These are phyloP conservation scores for Lactarius quietus DNA, from an alignment of 768 basidiomycete species.

Conservation along the genomic window DNA sequence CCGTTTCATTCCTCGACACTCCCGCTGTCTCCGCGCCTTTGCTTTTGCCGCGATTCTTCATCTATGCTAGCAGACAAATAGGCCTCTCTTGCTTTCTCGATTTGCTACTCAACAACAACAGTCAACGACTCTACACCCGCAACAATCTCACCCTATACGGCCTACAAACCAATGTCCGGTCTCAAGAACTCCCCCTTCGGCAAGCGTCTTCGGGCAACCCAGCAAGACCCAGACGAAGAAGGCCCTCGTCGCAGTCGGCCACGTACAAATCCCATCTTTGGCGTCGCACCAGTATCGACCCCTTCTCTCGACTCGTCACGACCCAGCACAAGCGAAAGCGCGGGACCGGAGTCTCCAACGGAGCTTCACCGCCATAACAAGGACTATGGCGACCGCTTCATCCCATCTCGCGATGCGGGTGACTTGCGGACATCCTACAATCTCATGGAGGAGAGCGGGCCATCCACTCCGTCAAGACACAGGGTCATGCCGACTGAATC, in stretches of 20 bases:
- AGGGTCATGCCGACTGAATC: constrained; percentile 41
- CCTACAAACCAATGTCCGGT: constrained; percentile 50
- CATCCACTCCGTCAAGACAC: constrained; percentile 39
- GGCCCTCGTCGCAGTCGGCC: constrained; percentile 49
- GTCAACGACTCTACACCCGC: constrained; percentile 25
- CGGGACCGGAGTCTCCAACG: constrained; percentile 43
- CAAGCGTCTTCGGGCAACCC: constrained; percentile 72
- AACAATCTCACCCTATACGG: constrained; percentile 16
- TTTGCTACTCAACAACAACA: constrained; percentile 12
- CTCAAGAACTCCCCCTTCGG: constrained; percentile 85
- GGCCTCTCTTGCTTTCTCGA: constrained; percentile 20
- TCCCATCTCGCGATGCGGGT: constrained; percentile 55
- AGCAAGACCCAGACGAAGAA: constrained; percentile 57
- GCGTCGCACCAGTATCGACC: constrained; percentile 44
- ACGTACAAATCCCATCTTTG: constrained; percentile 54
- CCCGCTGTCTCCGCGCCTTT: background rate
- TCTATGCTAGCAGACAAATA: constrained; percentile 22
- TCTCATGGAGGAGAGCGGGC: constrained; percentile 48
- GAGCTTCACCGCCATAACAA: constrained; percentile 27
- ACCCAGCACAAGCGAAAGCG: constrained; percentile 52
- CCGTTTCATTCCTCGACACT: background rate
- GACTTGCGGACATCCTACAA: constrained; percentile 63
- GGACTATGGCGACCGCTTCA: constrained; percentile 55
- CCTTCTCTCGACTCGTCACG: constrained; percentile 54
- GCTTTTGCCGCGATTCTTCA: background rate